Evolutionary conservation across 768 basidiomycete genomes (phyloP).

Genomic region (Cystobasidium tubakii): DNA sequence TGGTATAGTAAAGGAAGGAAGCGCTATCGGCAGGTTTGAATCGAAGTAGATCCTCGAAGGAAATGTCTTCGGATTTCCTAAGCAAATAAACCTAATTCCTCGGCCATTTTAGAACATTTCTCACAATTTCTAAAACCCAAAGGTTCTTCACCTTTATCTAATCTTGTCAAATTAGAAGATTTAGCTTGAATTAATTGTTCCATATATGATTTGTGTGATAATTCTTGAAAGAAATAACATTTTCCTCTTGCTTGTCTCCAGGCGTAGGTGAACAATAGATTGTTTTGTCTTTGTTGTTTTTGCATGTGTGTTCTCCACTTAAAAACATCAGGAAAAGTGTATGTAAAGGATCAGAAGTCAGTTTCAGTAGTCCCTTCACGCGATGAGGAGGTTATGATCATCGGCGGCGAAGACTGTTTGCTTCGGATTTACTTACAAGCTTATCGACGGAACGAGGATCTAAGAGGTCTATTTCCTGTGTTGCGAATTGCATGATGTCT

Average conservation of each 20-base stretch:
- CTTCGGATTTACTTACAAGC: constrained; percentile 7
- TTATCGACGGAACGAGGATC: constrained; percentile 8
- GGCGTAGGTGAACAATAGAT: constrained; percentile 17
- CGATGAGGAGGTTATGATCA: not conserved
- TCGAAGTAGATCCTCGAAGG: too few relatives aligned
- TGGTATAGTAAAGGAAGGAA: too few relatives aligned
- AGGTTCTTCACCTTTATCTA: constrained; percentile 15
- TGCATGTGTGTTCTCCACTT: constrained; percentile 29
- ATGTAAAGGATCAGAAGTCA: too few relatives aligned
- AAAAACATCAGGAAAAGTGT: not conserved
- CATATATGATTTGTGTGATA: constrained; percentile 1
- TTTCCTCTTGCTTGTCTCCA: constrained; percentile 21
- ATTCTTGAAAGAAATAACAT: constrained; percentile 23
- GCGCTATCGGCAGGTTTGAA: too few relatives aligned
- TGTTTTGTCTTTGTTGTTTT: not conserved
- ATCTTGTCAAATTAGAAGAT: not conserved
- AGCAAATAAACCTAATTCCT: constrained; percentile 17
- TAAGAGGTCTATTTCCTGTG: not conserved
- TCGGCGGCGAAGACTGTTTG: not conserved
- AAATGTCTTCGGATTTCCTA: too few relatives aligned
- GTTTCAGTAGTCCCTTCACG: too few relatives aligned
- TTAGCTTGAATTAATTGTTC: constrained; percentile 5
- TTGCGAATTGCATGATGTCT: constrained; percentile 31
- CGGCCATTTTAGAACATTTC: constrained; percentile 26
- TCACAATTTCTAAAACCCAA: constrained; percentile 25